Evolutionary conservation across 306 rosid species (phyloP).

Genomic region (Trifolium pratense): DNA sequence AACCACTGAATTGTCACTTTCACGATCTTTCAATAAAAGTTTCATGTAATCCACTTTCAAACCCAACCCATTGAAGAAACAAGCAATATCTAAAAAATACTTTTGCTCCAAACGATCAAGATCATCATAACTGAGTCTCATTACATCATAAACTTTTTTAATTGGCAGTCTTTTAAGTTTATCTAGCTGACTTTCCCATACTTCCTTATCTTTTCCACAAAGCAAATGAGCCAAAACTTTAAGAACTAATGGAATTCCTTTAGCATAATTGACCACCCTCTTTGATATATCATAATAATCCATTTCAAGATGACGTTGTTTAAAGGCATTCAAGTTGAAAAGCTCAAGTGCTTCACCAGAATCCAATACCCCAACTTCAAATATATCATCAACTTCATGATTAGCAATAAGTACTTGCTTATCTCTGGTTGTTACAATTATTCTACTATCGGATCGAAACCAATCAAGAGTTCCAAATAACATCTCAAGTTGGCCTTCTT

Average conservation of each 20-base stretch:
- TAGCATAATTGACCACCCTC: conserved; percentile 10
- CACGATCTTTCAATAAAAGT: neutral
- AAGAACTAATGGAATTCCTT: conserved; percentile 6
- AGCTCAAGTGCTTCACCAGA: neutral
- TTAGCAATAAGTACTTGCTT: neutral
- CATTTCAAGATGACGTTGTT: neutral
- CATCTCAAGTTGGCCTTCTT: neutral
- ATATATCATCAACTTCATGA: neutral
- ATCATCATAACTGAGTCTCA: neutral
- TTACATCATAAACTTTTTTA: neutral
- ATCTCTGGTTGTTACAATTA: neutral
- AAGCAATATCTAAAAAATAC: neutral
- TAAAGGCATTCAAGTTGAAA: conserved; percentile 16
- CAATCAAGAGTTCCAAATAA: conserved; percentile 4
- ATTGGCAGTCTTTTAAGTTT: neutral
- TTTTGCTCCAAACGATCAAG: neutral
- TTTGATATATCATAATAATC: conserved; percentile 4
- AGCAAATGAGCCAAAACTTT: conserved; percentile 27
- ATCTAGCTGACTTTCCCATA: conserved; percentile 22
- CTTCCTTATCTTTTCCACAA: neutral
- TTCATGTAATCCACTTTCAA: neutral
- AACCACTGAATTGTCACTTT: neutral
- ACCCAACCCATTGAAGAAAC: neutral
- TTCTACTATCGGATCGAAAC: conserved; percentile 14
- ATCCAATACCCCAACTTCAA: neutral